A percentile compares a stretch with the other conserved stretches of the same genome.
phyloP scores from a whole-genome alignment of 345 rosid species.

The Eucalyptus polybractea region DNA sequence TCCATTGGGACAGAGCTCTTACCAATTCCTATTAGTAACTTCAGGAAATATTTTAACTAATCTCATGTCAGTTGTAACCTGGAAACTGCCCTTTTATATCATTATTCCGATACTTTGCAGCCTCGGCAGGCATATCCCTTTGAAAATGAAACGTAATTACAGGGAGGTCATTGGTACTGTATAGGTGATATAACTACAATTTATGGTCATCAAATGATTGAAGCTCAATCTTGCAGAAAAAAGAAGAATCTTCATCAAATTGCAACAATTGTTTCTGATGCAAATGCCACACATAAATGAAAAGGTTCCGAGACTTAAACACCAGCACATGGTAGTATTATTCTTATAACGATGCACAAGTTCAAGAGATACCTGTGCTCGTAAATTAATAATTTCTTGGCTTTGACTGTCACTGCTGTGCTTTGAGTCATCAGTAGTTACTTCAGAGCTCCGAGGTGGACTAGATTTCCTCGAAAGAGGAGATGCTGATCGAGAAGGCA shows the following conservation, averaged over 20 bases:
- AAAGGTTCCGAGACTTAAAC: neutral
- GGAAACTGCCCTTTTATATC: neutral
- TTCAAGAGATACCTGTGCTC: conserved; percentile 42
- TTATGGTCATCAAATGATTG: neutral
- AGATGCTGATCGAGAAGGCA: conserved; percentile 20
- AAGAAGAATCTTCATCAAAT: neutral
- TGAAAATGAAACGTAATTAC: neutral
- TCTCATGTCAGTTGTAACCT: neutral
- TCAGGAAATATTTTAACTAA: neutral
- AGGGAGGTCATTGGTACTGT: neutral
- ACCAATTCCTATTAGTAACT: neutral
- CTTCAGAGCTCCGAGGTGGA: conserved; percentile 34
- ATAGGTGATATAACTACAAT: neutral
- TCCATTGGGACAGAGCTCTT: neutral
- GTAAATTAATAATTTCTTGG: conserved; percentile 46
- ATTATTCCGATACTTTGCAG: neutral
- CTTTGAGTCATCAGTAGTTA: conserved; percentile 33
- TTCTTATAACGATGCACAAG: neutral
- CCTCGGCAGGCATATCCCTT: neutral
- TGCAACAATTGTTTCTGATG: neutral
- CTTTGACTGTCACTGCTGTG: conserved; percentile 23
- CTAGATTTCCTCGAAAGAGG: conserved; percentile 40
- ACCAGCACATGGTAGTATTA: neutral
- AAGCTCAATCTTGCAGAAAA: neutral
- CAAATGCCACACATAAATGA: neutral